Evolutionary conservation across 2,329 filamentous ascomycete genomes (phyloP).

Genomic region (Venturia nashicola): DNA sequence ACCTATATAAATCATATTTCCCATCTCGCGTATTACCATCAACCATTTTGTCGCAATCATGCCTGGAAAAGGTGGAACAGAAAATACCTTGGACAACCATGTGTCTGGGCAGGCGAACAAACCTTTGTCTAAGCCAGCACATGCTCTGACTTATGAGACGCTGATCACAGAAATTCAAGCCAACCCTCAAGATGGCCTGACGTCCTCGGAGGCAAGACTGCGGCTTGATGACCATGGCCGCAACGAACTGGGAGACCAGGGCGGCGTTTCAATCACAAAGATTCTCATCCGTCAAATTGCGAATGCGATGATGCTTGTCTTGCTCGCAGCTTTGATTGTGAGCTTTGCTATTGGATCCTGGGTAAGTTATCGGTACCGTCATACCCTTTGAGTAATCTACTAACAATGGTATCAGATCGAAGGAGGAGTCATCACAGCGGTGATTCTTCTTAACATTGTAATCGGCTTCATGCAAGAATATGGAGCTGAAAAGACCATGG

Average conservation of each 20-base stretch:
- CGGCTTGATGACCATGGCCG: slow-evolving; percentile 1
- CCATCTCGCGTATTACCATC: not conserved
- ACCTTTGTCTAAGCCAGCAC: slow-evolving; percentile 6
- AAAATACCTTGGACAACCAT: not conserved
- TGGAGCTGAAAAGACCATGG: slow-evolving; percentile 29
- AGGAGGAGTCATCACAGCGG: slow-evolving; percentile 49
- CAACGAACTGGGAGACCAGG: slow-evolving; percentile 5
- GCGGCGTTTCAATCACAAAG: slow-evolving; percentile 24
- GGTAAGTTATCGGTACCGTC: not conserved
- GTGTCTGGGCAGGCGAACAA: slow-evolving; percentile 9
- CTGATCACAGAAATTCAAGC: slow-evolving; percentile 3
- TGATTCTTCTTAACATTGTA: slow-evolving; percentile 55
- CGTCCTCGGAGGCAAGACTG: slow-evolving; percentile 2
- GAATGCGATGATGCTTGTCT: slow-evolving; percentile 63
- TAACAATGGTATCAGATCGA: slow-evolving; percentile 39
- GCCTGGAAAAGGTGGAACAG: slow-evolving; percentile 8
- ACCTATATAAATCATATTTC: too few relatives aligned
- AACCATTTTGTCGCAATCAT: not conserved
- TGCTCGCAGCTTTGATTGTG: slow-evolving; percentile 61
- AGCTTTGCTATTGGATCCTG: slow-evolving; percentile 49
- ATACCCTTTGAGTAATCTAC: not conserved
- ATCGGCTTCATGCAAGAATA: slow-evolving; percentile 44
- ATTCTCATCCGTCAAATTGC: slow-evolving; percentile 67
- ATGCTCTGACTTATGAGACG: slow-evolving; percentile 1
- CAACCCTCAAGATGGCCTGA: slow-evolving; percentile 4